Evolutionary conservation across 2,329 filamentous ascomycete genomes (phyloP).

Genomic region (Nemania sp.): DNA sequence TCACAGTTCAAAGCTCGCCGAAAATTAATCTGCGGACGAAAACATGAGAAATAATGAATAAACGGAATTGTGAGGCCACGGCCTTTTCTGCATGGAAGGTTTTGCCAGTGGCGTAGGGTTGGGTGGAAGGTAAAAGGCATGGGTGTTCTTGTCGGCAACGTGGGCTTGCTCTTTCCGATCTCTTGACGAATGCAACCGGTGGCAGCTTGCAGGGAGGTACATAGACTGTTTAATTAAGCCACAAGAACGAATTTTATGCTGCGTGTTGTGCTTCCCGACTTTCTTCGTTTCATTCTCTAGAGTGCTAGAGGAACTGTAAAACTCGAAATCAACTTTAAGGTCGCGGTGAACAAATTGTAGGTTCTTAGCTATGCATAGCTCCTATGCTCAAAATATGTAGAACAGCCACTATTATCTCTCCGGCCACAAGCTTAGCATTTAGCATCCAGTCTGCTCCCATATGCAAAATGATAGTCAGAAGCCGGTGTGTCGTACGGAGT

Average conservation of each 20-base stretch:
- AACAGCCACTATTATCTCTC: too few relatives aligned
- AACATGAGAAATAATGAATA: slow-evolving; percentile 17
- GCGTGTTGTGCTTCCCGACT: too few relatives aligned
- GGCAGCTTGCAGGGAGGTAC: slow-evolving; percentile 33
- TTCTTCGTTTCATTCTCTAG: background rate
- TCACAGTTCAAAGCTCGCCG: background rate
- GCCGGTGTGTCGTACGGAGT: too few relatives aligned
- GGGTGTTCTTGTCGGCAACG: slow-evolving; percentile 31
- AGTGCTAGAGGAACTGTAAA: background rate
- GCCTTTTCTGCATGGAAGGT: slow-evolving; percentile 29
- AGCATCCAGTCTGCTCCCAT: too few relatives aligned
- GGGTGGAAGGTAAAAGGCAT: slow-evolving; percentile 20
- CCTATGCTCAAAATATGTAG: too few relatives aligned
- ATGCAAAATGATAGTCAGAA: too few relatives aligned
- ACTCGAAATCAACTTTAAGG: too few relatives aligned
- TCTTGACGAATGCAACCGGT: slow-evolving; percentile 21
- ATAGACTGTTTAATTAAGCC: slow-evolving; percentile 39
- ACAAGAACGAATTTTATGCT: slow-evolving; percentile 26
- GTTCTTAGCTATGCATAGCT: too few relatives aligned
- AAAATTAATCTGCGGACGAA: slow-evolving; percentile 6
- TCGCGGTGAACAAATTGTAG: too few relatives aligned
- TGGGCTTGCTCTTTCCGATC: slow-evolving; percentile 30
- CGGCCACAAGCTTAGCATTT: too few relatives aligned
- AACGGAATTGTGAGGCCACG: slow-evolving; percentile 14
- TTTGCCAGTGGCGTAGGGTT: slow-evolving; percentile 21